These are phyloP conservation scores for Myxozyma lipomycoides DNA, from an alignment of 805 yeast species.

Conservation along the genomic window DNA sequence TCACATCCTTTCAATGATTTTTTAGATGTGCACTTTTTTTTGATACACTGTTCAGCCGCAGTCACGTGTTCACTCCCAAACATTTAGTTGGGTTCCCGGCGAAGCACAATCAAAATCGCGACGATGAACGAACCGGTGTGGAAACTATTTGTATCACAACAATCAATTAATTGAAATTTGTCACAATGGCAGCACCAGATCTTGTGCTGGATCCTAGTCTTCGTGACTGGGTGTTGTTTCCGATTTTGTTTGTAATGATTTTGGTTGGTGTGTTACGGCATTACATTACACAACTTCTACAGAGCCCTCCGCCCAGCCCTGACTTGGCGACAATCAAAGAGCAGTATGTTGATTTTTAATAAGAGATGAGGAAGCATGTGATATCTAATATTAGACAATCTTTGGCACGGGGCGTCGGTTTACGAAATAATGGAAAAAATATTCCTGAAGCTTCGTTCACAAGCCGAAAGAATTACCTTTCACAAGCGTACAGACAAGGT, in stretches of 20 bases:
- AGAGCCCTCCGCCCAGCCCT: slow-evolving; percentile 54
- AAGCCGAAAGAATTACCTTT: slow-evolving; percentile 48
- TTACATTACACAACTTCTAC: slow-evolving; percentile 57
- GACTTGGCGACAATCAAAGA: slow-evolving; percentile 54
- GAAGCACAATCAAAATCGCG: too few relatives aligned
- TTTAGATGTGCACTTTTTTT: too few relatives aligned
- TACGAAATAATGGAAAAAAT: slow-evolving; percentile 53
- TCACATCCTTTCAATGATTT: too few relatives aligned
- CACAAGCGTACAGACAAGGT: slow-evolving; percentile 49
- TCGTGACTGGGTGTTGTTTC: slow-evolving; percentile 85
- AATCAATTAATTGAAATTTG: too few relatives aligned
- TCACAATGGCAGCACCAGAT: too few relatives aligned
- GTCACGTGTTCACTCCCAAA: too few relatives aligned
- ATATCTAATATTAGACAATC: slow-evolving; percentile 43
- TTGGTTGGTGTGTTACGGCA: slow-evolving; percentile 76
- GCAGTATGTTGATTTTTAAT: slow-evolving; percentile 33
- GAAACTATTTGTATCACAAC: too few relatives aligned
- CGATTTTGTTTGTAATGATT: slow-evolving; percentile 86
- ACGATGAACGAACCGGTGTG: too few relatives aligned
- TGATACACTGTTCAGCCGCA: too few relatives aligned
- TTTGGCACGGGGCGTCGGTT: slow-evolving; percentile 53
- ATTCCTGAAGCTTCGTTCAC: slow-evolving; percentile 53
- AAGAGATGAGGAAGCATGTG: not conserved
- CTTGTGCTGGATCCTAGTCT: slow-evolving; percentile 73
- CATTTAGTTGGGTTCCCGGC: too few relatives aligned